phyloP scores from a whole-genome alignment of 805 yeast species.

The Kregervanrija delftensis region DNA sequence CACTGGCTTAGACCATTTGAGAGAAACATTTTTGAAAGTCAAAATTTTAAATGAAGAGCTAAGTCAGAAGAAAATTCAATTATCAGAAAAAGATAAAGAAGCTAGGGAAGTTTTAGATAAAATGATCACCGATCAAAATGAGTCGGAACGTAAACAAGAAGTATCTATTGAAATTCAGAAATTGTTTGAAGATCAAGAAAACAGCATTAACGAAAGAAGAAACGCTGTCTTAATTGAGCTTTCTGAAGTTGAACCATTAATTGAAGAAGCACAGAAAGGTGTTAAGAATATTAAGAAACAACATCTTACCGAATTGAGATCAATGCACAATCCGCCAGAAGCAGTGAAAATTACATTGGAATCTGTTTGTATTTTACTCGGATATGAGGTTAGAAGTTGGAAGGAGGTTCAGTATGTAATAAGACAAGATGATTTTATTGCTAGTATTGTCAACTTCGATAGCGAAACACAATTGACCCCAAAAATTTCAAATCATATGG shows the following conservation, averaged over 20 bases:
- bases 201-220: slow-evolving; percentile 48
- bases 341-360: slow-evolving; percentile 81
- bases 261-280: slow-evolving; percentile 75
- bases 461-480: slow-evolving; percentile 50
- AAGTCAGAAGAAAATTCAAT: slow-evolving; percentile 41
- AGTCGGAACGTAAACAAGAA: slow-evolving; percentile 84
- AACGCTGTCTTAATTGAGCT: slow-evolving; percentile 53
- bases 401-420: slow-evolving; percentile 76
- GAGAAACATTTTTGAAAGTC: slow-evolving; percentile 72
- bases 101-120: slow-evolving; percentile 66
- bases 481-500: slow-evolving; percentile 50
- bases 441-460: slow-evolving; percentile 71
- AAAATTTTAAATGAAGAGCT: slow-evolving; percentile 49
- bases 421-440: slow-evolving; percentile 80
- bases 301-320: slow-evolving; percentile 80
- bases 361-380: slow-evolving; percentile 78
- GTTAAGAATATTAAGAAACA: slow-evolving; percentile 92
- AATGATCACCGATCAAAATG: slow-evolving; percentile 82
- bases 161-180: slow-evolving; percentile 73
- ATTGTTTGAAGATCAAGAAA: slow-evolving; percentile 62
- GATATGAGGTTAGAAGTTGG: slow-evolving; percentile 65
- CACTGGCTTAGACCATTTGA: slow-evolving; percentile 65
- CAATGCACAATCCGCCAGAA: slow-evolving; percentile 87
- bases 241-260: slow-evolving; percentile 77
- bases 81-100: slow-evolving; percentile 53